Evolutionary conservation across 2,329 filamentous ascomycete genomes (phyloP), one percentile per base, ranked within the genome.

Genomic region (Orbilia javanica): DNA sequence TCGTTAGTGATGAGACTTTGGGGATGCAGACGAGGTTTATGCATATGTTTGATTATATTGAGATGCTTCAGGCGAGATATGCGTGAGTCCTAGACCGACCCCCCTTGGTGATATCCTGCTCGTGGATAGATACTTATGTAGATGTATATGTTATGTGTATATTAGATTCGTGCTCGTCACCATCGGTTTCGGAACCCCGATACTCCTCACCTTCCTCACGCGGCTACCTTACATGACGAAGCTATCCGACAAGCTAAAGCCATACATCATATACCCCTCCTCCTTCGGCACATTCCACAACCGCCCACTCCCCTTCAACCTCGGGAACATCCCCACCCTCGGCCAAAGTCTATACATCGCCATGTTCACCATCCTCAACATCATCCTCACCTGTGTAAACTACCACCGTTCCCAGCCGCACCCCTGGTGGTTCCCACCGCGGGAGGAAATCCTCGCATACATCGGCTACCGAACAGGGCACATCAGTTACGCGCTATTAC

Each of bases 261-360:
- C 83, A 8, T 84, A 82, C 71, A 62, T 84, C n/a, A 72, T 83
- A 52, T 84, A 82, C 44, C 84, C 84, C 0, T 81, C 79, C 34
- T 66, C 80, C 22, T 79, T 85, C 57, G 82, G 83, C 8, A 82
- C 80, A 1, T 83, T 83, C 64, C 81, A 83, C 20, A 75, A 82
- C 42, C 82, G 81, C 6, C 83, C 82, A 5, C 79, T 85, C 5
- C 84, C 83, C 0, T 84, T 65, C 46, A 81, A 82, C 1, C 81
- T 84, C 7, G 82, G 84, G 1, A 85, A 85, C 67, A 82, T 82
- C 1, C 86, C 86, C 0, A 87, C 85, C 0, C 70, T 83, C 0
- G 86, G 86, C 0, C 86, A 87, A 50, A 80, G 82, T 6, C 64
- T 87, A 11, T 87, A 86, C 80, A 85, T 88, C 36, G 50, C 82